Conservation (phyloP, 805 yeast species). For the Teunomyces kruisii region DNA sequence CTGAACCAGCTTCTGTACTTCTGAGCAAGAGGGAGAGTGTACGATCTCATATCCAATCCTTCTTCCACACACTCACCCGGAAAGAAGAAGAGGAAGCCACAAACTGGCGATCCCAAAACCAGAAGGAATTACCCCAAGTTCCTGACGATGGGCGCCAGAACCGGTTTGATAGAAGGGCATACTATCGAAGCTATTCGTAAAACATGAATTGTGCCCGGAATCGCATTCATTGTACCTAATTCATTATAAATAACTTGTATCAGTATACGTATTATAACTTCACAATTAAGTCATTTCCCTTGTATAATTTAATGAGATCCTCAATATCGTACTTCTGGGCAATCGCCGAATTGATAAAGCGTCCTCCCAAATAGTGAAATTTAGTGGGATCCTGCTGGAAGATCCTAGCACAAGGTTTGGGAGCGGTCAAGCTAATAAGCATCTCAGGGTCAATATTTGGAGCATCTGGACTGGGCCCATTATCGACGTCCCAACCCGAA, state of each 20-base stretch:
- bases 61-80: neutral
- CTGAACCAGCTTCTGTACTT: neutral
- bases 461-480: constrained; percentile 57
- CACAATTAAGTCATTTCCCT: constrained; percentile 37
- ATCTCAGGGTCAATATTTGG: constrained; percentile 58
- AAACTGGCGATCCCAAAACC: neutral
- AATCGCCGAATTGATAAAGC: constrained; percentile 68
- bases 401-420: constrained; percentile 80
- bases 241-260: no score
- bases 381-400: constrained; percentile 17
- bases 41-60: neutral
- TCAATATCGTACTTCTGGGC: constrained; percentile 75
- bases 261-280: constrained; percentile 20
- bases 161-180: constrained; percentile 1
- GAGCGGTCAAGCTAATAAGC: constrained; percentile 86
- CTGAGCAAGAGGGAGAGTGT: neutral
- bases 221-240: no score
- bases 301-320: constrained; percentile 31
- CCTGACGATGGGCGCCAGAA: constrained; percentile 1
- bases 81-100: constrained; percentile 1
- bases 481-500: constrained; percentile 95
- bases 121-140: neutral
- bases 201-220: no score
- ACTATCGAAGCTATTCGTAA: neutral
- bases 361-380: constrained; percentile 83